Base-by-base conservation (phyloP, 345 rosid species). In the Salix suchowensis region DNA sequence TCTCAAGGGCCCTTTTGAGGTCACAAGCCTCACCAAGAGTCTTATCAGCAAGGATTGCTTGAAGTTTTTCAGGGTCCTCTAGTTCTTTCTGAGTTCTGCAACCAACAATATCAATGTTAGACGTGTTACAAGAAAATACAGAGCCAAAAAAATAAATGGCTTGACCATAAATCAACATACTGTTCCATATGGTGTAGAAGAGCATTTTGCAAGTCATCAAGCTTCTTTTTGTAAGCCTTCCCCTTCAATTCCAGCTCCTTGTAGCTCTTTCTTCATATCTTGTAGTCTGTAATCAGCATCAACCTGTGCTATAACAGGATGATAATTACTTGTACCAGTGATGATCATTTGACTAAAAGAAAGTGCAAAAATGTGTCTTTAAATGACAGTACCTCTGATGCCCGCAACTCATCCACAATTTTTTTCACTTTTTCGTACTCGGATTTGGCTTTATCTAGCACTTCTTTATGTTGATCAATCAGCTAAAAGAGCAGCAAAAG, bases 51-150 rank as follows among this genome's bases (percentile, higher is more conserved):
- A 92, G 75, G 65, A 95, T 86, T 70, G 84, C 90, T 88, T 93
- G 94, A 80, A 96, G 94, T 91, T 93, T 96, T 68, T 89, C 96
- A 64, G 93, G 85, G 70, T 93, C 97, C 74, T 93, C 97, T 66
- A 90, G 88, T 86, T 93, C 99, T 77, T 91, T 92, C 82, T 91
- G 91, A 84, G 93, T 93, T 87, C 98, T 96, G 87, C 83, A 86
- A 75, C 73, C 78, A 76, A 81, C 36, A 72, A 76, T 12, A 65
- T 78, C 60, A 44, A 67, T 64, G 46, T 72, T 55, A 81, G 71
- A 79, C 65, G 39, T 78, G 50, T 37, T 50, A 32, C 64, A 84
- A 73, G 80, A 68, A 40, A 40, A 68, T 65, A 7, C 18, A 39
- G 36, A 34, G 26, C 30, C 64, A n/a, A 42, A 19, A 65, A 69